Conservation (phyloP, 140 eudicot species). For the Senecio squalidus region DNA sequence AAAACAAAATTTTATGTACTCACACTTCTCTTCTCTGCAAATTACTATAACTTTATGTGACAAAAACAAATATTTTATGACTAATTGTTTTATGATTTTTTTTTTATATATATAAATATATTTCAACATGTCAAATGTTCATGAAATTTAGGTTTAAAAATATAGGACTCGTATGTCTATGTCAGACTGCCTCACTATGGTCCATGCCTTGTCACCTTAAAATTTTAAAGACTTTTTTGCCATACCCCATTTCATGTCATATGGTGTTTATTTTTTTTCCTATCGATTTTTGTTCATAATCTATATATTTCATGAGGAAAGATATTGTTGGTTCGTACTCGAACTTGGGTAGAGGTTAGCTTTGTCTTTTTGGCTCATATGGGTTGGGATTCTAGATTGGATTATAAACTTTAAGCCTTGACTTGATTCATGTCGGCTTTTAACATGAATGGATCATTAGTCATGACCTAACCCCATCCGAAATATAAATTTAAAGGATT, state of each 20-base stretch:
- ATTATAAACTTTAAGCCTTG: too few relatives aligned
- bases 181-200: constrained; percentile 31
- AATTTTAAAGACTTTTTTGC: constrained; percentile 9
- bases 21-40: constrained; percentile 16
- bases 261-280: neutral
- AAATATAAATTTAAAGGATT: too few relatives aligned
- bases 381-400: too few relatives aligned
- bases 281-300: neutral
- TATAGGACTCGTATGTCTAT: constrained; percentile 26
- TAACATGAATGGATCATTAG: too few relatives aligned
- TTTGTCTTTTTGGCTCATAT: too few relatives aligned
- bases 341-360: too few relatives aligned
- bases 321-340: too few relatives aligned
- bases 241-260: neutral
- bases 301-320: too few relatives aligned
- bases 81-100: constrained; percentile 9
- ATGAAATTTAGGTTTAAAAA: constrained; percentile 22
- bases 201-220: constrained; percentile 28
- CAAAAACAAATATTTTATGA: constrained; percentile 13
- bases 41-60: constrained; percentile 28
- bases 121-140: constrained; percentile 13
- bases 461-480: too few relatives aligned
- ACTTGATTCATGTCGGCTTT: too few relatives aligned
- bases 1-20: constrained; percentile 13
- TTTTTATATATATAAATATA: too few relatives aligned